Evolutionary conservation across 2,329 filamentous ascomycete species (phyloP).

Genomic region (Cryoendolithus antarcticus): DNA sequence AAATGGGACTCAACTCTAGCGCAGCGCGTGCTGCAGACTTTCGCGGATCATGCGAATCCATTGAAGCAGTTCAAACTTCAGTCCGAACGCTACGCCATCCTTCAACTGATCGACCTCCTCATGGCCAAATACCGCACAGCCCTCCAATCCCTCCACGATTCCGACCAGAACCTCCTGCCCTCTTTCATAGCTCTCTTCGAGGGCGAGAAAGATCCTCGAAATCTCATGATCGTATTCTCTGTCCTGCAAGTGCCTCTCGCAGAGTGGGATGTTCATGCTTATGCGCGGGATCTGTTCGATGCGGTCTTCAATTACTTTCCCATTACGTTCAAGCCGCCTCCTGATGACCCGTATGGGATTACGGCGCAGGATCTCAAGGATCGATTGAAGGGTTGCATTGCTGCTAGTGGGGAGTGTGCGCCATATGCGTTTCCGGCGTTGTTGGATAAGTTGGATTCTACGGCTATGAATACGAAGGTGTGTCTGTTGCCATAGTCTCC

Average conservation of each 20-base stretch:
- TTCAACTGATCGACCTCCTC: constrained; percentile 48
- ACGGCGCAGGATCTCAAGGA: constrained; percentile 57
- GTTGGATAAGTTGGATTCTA: constrained; percentile 57
- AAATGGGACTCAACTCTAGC: constrained; percentile 48
- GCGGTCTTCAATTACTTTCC: constrained; percentile 62
- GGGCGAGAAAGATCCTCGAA: constrained; percentile 57
- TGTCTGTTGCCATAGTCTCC: constrained; percentile 1
- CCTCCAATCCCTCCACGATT: constrained; percentile 43
- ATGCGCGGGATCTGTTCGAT: constrained; percentile 53
- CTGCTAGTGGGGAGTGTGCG: constrained; percentile 50
- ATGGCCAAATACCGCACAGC: constrained; percentile 49
- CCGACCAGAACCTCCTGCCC: constrained; percentile 42
- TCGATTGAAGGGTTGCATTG: constrained; percentile 50
- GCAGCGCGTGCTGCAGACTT: constrained; percentile 39
- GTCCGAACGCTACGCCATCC: constrained; percentile 46
- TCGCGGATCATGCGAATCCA: constrained; percentile 41
- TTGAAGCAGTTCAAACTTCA: constrained; percentile 52
- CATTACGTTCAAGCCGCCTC: constrained; percentile 57
- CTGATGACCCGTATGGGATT: constrained; percentile 57
- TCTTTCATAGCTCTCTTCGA: constrained; percentile 53
- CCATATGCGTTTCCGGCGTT: constrained; percentile 55
- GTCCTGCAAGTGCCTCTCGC: constrained; percentile 54
- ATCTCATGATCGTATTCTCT: constrained; percentile 59
- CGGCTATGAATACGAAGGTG: constrained; percentile 55
- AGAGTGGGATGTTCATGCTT: constrained; percentile 51